Conservation (phyloP, 2,329 filamentous ascomycete genomes). For the Delphinella strobiligena region DNA sequence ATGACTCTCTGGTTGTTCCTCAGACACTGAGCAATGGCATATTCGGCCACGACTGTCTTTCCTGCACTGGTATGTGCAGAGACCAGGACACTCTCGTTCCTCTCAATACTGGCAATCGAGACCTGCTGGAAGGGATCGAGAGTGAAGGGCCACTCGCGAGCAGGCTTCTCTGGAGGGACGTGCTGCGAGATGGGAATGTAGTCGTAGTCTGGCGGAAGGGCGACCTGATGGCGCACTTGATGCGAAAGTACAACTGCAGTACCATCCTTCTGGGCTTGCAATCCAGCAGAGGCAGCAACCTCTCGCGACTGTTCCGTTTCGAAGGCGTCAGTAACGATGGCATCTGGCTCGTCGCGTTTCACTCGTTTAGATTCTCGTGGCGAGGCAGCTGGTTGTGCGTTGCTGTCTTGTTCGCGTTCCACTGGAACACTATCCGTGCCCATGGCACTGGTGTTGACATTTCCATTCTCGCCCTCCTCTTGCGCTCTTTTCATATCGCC, state of each 20-base stretch:
- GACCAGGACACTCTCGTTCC: constrained; percentile 90
- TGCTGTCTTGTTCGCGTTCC: too few species aligned
- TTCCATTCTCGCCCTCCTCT: constrained; percentile 10
- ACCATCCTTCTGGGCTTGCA: constrained; percentile 49
- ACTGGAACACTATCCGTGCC: too few species aligned
- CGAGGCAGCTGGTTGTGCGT: too few species aligned
- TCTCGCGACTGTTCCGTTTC: constrained; percentile 91
- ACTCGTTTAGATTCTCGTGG: constrained; percentile 50
- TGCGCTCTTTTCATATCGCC: constrained; percentile 54
- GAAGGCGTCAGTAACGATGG: constrained; percentile 85
- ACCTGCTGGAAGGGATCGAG: constrained; percentile 96
- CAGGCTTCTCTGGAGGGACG: constrained; percentile 76
- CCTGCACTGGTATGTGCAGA: constrained; percentile 96
- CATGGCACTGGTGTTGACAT: constrained; percentile 7
- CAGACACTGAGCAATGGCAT: constrained; percentile 92
- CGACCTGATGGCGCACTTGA: constrained; percentile 97
- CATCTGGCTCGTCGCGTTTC: constrained; percentile 55
- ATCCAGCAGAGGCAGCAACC: constrained; percentile 66
- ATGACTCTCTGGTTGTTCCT: constrained; percentile 97
- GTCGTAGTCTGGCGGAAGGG: constrained; percentile 84
- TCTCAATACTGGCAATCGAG: constrained; percentile 86
- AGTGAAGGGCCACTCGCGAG: constrained; percentile 74
- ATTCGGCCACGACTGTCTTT: constrained; percentile 97
- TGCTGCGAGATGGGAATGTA: constrained; percentile 82
- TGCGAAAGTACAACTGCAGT: constrained; percentile 75